Evolutionary conservation across 108 stramenopile species (phyloP), one percentile per base, ranked within the genome.

Genomic region (Nitzschia palea): DNA sequence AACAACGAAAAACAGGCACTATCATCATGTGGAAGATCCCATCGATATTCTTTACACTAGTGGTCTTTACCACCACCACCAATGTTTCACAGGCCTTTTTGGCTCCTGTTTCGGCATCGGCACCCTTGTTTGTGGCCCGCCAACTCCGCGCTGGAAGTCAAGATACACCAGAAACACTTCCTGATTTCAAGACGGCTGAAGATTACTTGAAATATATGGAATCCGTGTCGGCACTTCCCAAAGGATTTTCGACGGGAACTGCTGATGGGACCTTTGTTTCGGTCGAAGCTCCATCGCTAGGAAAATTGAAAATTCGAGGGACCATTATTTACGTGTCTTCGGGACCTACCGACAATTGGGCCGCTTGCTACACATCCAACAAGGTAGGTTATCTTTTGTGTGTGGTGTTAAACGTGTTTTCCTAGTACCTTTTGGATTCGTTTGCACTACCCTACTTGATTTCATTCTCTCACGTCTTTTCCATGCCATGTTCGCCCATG

Each of bases 321-420:
- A 94, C 93, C 9, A 83, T 94, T 10, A 90, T 94, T 68, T 82
- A 90, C 50, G 74, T 94, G 67, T 86, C 93, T 4, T 85, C 90
- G 30, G 93, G 88, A 51, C 82, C 93, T 9, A 87, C 86, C 23
- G 86, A 89, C n/a, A 90, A 79, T 62, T 94, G 93, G 93, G 87
- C 84, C 43, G 93, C 93, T 40, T 88, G 88, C 55, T 94, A 89
- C 58, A 94, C 93, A 17, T 79, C 73, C 25, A 94, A 94, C 48
- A 87, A 81, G 82, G 89, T 90, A 63, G 27, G 84, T n/a, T 67
- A 62, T 27, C 14, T 15, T 23, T 14, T 51, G n/a, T 51, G 50
- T 23, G 28, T 1, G n/a, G 32, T 6, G 20, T 48, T 37, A 58
- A 47, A 17, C 0, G 51, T 26, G 17, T 32, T 32, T 56, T 56